Evolutionary conservation across 768 basidiomycete species (phyloP), one percentile per base, ranked within the genome.

Genomic region (Royoungia palumana): DNA sequence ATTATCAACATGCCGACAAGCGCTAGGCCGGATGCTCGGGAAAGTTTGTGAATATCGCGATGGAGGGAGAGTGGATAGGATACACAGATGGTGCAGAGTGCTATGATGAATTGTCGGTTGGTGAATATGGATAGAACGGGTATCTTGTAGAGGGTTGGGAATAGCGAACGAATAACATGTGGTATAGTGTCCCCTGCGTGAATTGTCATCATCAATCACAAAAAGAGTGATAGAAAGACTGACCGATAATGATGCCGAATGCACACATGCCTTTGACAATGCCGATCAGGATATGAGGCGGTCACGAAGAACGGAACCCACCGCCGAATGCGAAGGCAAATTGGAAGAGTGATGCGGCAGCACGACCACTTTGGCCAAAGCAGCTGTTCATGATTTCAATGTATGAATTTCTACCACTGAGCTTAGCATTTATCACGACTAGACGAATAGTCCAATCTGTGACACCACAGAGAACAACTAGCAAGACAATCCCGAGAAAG

Each of bases 391-490:
- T 95, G 46, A 96, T 87, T 57, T 87, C 93, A 50, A 94, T 94
- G 62, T 97, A 97, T 2, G 91, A 91, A 56, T 82, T 84, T 41
- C 89, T 76, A 1, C 96, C 95, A 58, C 92, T 94, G 49, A 99
- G 75, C 73, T 99, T 99, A 27, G 94, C 95, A 63, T 97, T 97
- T 59, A 92, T 65, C 35, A 98, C 90, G 46, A 99, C 95, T 25
- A 99, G 81, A 16, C 94, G 85, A 47, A 99, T 96, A 4, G 96
- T 99, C 94, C 94, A 96, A 68, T 91, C 89, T n/a, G 96, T 97
- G 35, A 96, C 79, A 17, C 68, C 76, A 44, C 89, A 94, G 10
- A 99, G 73, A 0, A 83, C 66, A 24, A 94, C 72, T 21, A 99
- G 77, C 2, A 99, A 78, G n/a, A 87, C 22, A 19, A 96, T 69